phyloP scores from a whole-genome alignment of 140 eudicot genomes.

The Senecio squalidus region DNA sequence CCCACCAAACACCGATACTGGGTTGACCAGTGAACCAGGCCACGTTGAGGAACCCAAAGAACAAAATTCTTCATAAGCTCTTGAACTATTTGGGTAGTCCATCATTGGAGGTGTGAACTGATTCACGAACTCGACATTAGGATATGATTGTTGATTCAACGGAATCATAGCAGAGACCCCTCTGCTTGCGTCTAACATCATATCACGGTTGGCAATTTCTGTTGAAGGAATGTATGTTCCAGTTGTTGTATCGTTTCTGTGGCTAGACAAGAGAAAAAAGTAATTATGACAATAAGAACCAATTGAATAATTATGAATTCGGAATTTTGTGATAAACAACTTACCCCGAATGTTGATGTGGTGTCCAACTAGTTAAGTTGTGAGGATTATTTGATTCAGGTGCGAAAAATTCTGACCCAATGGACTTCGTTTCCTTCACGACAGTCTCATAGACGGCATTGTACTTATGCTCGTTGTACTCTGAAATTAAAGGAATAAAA shows the following conservation, averaged over 20 bases:
- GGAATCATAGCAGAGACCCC: conserved; percentile 16
- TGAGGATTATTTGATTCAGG: conserved; percentile 29
- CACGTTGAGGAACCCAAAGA: background rate
- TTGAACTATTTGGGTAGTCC: background rate
- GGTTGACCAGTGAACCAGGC: background rate
- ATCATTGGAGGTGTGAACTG: conserved; percentile 14
- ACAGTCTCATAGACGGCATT: conserved; percentile 34
- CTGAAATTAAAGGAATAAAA: conserved; percentile 19
- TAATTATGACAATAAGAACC: background rate
- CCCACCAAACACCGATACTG: background rate
- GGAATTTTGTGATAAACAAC: conserved; percentile 6
- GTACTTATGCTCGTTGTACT: conserved; percentile 2
- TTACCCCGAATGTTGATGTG: conserved; percentile 48
- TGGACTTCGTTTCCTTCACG: conserved; percentile 11
- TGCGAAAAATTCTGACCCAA: conserved; percentile 2
- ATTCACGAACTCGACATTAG: conserved; percentile 13
- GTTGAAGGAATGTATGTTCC: conserved; percentile 33
- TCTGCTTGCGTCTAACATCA: conserved; percentile 16
- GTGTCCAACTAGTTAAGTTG: conserved; percentile 41
- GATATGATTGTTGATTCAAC: conserved; percentile 27
- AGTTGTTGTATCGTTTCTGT: conserved; percentile 27
- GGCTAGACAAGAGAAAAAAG: conserved; percentile 17
- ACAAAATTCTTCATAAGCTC: background rate
- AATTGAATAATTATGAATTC: background rate
- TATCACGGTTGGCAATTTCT: conserved; percentile 19